These are phyloP conservation scores for Penicillium egyptiacum DNA, from an alignment of 495 filamentous ascomycete species.

Conservation along the genomic window DNA sequence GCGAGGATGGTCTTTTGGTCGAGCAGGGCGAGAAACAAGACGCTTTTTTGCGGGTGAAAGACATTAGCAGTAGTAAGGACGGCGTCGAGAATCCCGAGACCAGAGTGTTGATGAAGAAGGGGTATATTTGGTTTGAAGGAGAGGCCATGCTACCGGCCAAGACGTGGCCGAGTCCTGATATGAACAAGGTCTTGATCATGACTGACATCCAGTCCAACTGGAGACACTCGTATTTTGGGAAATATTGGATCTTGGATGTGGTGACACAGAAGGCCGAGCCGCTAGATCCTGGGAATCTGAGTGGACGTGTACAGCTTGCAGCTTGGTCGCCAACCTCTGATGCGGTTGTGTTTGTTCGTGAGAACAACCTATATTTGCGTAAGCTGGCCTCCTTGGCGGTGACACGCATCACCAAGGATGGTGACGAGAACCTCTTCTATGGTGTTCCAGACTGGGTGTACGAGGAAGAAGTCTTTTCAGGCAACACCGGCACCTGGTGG, in stretches of 20 bases:
- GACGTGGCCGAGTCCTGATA: slow-evolving; percentile 75
- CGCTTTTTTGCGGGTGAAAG: slow-evolving; percentile 82
- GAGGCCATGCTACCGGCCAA: slow-evolving; percentile 51
- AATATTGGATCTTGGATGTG: slow-evolving; percentile 95
- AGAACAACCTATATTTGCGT: slow-evolving; percentile 87
- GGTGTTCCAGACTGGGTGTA: slow-evolving; percentile 99
- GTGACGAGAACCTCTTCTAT: slow-evolving; percentile 84
- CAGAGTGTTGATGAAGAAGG: slow-evolving; percentile 71
- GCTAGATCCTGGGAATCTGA: slow-evolving; percentile 65
- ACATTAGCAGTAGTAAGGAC: slow-evolving; percentile 63
- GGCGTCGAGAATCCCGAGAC: slow-evolving; percentile 45
- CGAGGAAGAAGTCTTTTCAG: slow-evolving; percentile 88
- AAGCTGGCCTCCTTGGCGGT: slow-evolving; percentile 61
- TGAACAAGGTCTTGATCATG: slow-evolving; percentile 79
- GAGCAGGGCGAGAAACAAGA: slow-evolving; percentile 59
- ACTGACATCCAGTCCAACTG: slow-evolving; percentile 73
- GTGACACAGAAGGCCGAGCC: slow-evolving; percentile 75
- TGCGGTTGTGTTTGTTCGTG: slow-evolving; percentile 76
- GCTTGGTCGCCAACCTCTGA: slow-evolving; percentile 87
- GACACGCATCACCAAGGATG: slow-evolving; percentile 78
- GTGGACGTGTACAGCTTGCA: slow-evolving; percentile 77
- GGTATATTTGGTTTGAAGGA: slow-evolving; percentile 57
- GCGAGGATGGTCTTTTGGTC: slow-evolving; percentile 83
- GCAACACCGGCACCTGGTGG: slow-evolving; percentile 91
- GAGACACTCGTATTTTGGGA: slow-evolving; percentile 81